These are phyloP conservation scores for Xylariales sp. DNA, from an alignment of 2,329 filamentous ascomycete genomes.

Conservation along the genomic window DNA sequence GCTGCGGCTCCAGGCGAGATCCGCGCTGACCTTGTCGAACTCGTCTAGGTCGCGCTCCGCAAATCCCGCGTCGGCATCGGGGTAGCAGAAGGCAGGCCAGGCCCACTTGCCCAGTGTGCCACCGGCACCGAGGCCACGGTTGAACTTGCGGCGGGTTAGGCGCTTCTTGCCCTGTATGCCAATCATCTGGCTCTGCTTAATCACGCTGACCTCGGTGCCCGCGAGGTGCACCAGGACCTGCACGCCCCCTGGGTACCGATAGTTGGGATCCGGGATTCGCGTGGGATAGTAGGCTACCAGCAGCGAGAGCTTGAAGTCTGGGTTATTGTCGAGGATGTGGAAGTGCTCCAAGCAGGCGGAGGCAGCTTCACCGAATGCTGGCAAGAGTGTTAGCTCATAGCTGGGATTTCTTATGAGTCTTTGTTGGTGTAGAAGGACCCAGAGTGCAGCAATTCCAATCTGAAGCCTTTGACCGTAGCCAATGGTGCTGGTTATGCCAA, in stretches of 20 bases:
- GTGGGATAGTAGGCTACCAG: conserved; percentile 42
- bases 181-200: conserved; percentile 37
- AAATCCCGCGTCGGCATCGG: conserved; percentile 55
- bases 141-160: conserved; percentile 26
- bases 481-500: too few relatives aligned
- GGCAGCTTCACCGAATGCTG: conserved; percentile 39
- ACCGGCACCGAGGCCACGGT: conserved; percentile 31
- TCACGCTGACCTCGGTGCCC: conserved; percentile 33
- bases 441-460: too few relatives aligned
- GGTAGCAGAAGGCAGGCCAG: conserved; percentile 36
- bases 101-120: conserved; percentile 28
- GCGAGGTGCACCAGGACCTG: conserved; percentile 35
- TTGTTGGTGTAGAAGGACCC: too few relatives aligned
- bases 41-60: conserved; percentile 67
- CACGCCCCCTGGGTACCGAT: conserved; percentile 33
- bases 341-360: conserved; percentile 38
- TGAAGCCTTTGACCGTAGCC: too few relatives aligned
- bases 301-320: conserved; percentile 34
- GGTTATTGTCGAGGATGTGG: conserved; percentile 39
- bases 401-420: neutral
- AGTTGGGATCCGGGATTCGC: conserved; percentile 36
- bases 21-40: conserved; percentile 59
- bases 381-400: conserved; percentile 10
- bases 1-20: conserved; percentile 66
- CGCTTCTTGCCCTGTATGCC: conserved; percentile 40